Evolutionary conservation across 495 filamentous ascomycete species (phyloP).

Genomic region (Penicillium soppii): DNA sequence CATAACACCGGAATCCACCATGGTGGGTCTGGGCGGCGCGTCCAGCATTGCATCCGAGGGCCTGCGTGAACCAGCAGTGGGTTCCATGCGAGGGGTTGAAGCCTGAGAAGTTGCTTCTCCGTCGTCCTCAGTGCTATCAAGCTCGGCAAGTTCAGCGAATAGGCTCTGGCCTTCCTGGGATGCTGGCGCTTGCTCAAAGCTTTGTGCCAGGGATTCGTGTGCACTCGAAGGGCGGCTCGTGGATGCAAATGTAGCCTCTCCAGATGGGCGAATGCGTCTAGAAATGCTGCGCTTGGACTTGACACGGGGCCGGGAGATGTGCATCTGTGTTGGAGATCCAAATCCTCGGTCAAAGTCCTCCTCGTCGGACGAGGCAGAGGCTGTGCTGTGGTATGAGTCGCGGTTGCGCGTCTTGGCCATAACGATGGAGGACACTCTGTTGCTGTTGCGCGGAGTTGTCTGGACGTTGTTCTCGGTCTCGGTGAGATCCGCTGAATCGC

Average conservation of each 20-base stretch:
- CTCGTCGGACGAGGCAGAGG: constrained; percentile 84
- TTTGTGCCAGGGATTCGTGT: constrained; percentile 50
- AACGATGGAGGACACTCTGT: constrained; percentile 40
- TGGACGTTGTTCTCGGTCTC: constrained; percentile 74
- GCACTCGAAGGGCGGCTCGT: constrained; percentile 49
- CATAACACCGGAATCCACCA: constrained; percentile 85
- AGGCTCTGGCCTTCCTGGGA: constrained; percentile 71
- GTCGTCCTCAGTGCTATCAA: constrained; percentile 63
- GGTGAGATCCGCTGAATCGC: constrained; percentile 68
- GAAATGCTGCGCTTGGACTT: constrained; percentile 62
- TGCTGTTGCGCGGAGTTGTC: constrained; percentile 42
- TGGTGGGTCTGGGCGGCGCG: constrained; percentile 38
- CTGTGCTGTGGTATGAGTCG: constrained; percentile 79
- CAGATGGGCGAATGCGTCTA: constrained; percentile 62
- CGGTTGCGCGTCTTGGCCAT: constrained; percentile 54
- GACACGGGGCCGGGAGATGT: constrained; percentile 68
- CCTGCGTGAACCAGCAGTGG: constrained; percentile 37
- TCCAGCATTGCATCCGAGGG: constrained; percentile 35
- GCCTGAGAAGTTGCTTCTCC: constrained; percentile 59
- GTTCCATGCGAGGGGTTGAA: constrained; percentile 49
- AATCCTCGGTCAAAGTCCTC: constrained; percentile 55
- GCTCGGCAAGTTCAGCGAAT: constrained; percentile 82
- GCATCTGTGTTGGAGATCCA: constrained; percentile 60
- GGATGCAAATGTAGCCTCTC: constrained; percentile 59
- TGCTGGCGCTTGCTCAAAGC: constrained; percentile 44